Conservation (phyloP, 768 basidiomycete species). For the Polyporus arcularius region DNA sequence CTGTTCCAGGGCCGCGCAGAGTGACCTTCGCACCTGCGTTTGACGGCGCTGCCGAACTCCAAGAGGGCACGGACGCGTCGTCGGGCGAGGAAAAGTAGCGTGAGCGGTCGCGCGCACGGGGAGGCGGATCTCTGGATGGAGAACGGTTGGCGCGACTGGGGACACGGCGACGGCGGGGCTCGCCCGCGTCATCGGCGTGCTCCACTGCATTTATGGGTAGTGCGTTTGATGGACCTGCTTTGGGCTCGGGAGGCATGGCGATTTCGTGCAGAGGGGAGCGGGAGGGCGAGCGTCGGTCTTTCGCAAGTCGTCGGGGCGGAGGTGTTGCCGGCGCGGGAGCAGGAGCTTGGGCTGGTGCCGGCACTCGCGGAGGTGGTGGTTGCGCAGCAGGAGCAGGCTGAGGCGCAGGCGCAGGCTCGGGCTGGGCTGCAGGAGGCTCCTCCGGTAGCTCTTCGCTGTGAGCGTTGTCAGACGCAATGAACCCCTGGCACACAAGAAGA, state of each 20-base stretch:
- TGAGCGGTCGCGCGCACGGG: conserved; percentile 18
- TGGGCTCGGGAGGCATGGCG: conserved; percentile 12
- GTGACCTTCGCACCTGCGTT: conserved; percentile 8
- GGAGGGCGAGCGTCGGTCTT: not conserved
- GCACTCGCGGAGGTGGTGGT: conserved; percentile 6
- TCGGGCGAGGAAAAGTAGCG: conserved; percentile 18
- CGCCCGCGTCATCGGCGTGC: conserved; percentile 28
- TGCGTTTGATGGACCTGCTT: conserved; percentile 22
- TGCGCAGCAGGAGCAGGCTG: not conserved
- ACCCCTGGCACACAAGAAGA: not conserved
- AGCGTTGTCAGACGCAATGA: conserved; percentile 9
- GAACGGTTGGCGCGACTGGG: conserved; percentile 17
- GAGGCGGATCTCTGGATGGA: conserved; percentile 24
- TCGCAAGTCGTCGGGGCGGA: not conserved
- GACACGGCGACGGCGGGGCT: conserved; percentile 26
- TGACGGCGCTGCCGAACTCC: not conserved
- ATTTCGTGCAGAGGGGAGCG: conserved; percentile 27
- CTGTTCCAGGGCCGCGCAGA: conserved; percentile 6
- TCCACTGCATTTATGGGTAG: not conserved
- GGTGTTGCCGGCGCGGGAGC: conserved; percentile 17
- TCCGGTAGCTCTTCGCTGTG: conserved; percentile 4
- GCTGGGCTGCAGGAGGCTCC: not conserved
- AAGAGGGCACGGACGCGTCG: not conserved
- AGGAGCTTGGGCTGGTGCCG: not conserved
- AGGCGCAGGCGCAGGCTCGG: not conserved